phyloP scores from a whole-genome alignment of 177 flowering plant species.

The Vitis hybrid region DNA sequence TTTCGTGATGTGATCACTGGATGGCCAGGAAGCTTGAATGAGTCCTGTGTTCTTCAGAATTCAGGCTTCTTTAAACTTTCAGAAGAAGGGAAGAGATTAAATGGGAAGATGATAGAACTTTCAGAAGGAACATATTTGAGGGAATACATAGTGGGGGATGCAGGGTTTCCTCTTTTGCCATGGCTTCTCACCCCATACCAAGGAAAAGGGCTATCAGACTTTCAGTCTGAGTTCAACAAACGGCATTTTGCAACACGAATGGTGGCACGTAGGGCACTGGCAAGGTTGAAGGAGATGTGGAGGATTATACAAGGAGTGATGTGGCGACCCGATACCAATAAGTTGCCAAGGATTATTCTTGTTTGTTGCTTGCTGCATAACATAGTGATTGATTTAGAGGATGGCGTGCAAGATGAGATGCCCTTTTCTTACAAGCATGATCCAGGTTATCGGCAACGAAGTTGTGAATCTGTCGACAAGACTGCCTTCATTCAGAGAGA shows the following conservation, averaged over 20 bases:
- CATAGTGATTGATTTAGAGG: slow-evolving; percentile 39
- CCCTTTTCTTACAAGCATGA: slow-evolving; percentile 30
- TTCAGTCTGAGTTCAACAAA: slow-evolving; percentile 28
- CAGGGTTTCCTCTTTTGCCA: slow-evolving; percentile 34
- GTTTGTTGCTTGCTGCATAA: slow-evolving; percentile 47
- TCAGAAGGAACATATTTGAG: slow-evolving; percentile 25
- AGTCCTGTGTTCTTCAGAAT: slow-evolving; percentile 21
- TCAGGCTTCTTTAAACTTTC: slow-evolving; percentile 31
- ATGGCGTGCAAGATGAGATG: slow-evolving; percentile 27
- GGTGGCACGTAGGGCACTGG: slow-evolving; percentile 35
- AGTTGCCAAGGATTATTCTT: slow-evolving; percentile 37
- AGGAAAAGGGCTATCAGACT: slow-evolving; percentile 23
- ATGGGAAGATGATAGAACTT: slow-evolving; percentile 28
- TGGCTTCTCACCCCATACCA: slow-evolving; percentile 41
- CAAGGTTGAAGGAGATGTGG: slow-evolving; percentile 42
- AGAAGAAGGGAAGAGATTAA: slow-evolving; percentile 29
- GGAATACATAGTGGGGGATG: slow-evolving; percentile 37
- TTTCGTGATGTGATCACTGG: slow-evolving; percentile 38
- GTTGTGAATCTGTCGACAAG: slow-evolving; percentile 21
- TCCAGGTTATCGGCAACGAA: slow-evolving; percentile 26
- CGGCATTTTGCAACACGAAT: slow-evolving; percentile 30
- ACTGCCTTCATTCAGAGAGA: slow-evolving; percentile 23
- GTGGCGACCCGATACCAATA: slow-evolving; percentile 43
- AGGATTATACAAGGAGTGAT: slow-evolving; percentile 40
- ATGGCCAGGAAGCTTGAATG: slow-evolving; percentile 39